Percentiles rank a stretch among this genome's conserved stretches.
These are phyloP conservation scores for Melaleuca quinquenervia DNA, from an alignment of 345 rosid species.

Conservation along the genomic window DNA sequence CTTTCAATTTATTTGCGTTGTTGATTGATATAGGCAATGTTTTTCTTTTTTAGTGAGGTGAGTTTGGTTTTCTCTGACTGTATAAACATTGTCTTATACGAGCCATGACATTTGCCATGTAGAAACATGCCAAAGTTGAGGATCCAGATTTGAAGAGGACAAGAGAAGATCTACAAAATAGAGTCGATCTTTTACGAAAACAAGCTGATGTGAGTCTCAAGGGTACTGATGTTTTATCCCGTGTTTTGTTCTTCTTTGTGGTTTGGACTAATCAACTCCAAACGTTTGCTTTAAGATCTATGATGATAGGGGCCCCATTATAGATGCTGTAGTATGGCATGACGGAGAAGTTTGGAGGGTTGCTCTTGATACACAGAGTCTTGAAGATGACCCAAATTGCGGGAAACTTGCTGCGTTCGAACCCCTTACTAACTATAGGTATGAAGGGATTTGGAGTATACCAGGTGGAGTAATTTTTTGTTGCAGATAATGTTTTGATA, in stretches of 20 bases:
- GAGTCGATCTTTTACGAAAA: conserved; percentile 64
- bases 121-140: conserved; percentile 70
- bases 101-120: conserved; percentile 7
- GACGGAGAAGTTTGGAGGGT: conserved; percentile 95
- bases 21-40: background rate
- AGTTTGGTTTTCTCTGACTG: background rate
- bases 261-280: conserved; percentile 1
- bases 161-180: conserved; percentile 78
- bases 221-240: conserved; percentile 1
- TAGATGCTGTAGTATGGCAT: conserved; percentile 97
- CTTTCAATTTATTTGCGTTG: background rate
- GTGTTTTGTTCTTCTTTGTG: background rate
- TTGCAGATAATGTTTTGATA: background rate
- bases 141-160: conserved; percentile 60
- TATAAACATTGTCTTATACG: background rate
- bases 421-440: conserved; percentile 85
- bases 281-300: conserved; percentile 35
- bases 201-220: conserved; percentile 68
- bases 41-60: background rate
- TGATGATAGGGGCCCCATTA: conserved; percentile 90
- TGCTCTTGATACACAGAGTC: conserved; percentile 89
- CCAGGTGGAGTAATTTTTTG: background rate
- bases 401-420: conserved; percentile 75
- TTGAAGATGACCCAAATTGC: conserved; percentile 65
- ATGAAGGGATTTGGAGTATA: background rate